phyloP scores from a whole-genome alignment of 257 asterid species.

The Forsythia viridissima region DNA sequence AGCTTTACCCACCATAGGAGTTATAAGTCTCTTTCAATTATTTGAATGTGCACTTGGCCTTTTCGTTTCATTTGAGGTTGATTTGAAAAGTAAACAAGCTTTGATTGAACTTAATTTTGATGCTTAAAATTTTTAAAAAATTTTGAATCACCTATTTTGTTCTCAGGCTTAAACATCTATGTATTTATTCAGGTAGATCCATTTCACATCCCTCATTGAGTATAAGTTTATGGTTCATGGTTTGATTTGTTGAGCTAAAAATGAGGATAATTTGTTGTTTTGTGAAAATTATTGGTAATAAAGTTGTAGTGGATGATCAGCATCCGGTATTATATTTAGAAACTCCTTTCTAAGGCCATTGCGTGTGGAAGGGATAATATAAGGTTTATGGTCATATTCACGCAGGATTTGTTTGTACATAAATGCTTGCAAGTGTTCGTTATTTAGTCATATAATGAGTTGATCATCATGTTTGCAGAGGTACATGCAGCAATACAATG shows the following conservation, averaged over 20 bases:
- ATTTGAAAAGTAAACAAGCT: neutral
- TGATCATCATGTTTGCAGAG: constrained; percentile 45
- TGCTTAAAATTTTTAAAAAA: neutral
- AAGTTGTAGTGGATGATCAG: too few relatives aligned
- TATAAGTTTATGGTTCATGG: neutral
- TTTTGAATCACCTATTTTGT: neutral
- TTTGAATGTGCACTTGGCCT: neutral
- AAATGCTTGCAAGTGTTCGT: neutral
- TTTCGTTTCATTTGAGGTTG: neutral
- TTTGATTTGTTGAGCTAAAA: neutral
- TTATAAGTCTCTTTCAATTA: neutral
- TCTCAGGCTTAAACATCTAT: neutral
- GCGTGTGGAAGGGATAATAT: neutral
- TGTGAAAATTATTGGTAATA: neutral
- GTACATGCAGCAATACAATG: constrained; percentile 64
- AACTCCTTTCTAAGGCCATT: neutral
- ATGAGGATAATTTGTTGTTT: neutral
- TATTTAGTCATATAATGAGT: neutral
- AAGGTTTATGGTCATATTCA: neutral
- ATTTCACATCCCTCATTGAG: neutral
- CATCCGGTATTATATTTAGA: too few relatives aligned
- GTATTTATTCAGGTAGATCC: neutral
- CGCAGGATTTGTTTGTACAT: neutral
- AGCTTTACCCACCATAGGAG: neutral
- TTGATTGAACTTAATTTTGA: neutral